phyloP scores from a whole-genome alignment of 345 rosid genomes.

The Eucalyptus regnans region DNA sequence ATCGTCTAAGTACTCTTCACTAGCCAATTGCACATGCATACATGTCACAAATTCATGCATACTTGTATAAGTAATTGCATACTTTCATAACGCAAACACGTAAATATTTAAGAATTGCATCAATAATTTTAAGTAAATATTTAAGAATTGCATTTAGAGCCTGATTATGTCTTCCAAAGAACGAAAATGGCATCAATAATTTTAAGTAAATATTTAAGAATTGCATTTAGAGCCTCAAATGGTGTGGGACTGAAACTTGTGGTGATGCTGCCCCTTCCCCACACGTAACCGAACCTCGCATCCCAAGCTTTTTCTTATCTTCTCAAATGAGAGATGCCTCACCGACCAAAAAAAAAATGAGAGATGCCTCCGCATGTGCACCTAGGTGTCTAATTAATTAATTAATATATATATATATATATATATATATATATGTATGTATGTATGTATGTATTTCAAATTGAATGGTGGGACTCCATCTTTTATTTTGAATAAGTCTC shows the following conservation, averaged over 20 bases:
- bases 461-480: no score
- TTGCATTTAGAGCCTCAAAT: background rate
- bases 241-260: background rate
- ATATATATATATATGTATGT: no score
- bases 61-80: background rate
- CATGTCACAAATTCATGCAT: background rate
- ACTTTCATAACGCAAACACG: no score
- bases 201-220: background rate
- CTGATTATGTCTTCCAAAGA: background rate
- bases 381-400: background rate
- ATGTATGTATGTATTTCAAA: no score
- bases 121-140: no score
- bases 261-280: background rate
- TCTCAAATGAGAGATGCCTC: background rate
- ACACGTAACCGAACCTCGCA: background rate
- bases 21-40: background rate
- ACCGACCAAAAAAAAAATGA: no score
- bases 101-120: no score
- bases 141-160: no score
- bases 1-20: fast-evolving
- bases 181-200: background rate
- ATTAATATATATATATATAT: no score
- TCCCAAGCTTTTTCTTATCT: background rate
- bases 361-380: background rate
- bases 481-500: background rate